Base-by-base conservation (phyloP, 495 filamentous ascomycete species). In the Clavariopsis aquatica region DNA sequence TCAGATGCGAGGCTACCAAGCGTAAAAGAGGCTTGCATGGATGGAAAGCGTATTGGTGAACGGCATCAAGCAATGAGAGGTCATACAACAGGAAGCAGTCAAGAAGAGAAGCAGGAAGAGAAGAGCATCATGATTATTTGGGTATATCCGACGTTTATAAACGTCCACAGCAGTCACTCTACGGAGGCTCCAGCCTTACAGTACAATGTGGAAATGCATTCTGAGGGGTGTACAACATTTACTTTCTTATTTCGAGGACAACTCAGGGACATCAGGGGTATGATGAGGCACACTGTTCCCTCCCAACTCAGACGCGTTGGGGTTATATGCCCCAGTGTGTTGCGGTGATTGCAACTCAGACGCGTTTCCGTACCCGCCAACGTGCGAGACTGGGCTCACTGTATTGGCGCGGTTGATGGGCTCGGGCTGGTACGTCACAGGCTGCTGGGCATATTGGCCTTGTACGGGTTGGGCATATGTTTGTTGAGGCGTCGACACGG, bases 381-480 rank as follows among this genome's bases (percentile, higher is more conserved):
- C 26, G 17, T 24, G n/a, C 0, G 62, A 58, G 2, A 62, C 52
- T 1, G 66, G 66, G 45, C 66, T 69, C 8, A 69, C 57, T 5
- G 61, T 64, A 13, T 36, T 57, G 15, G 56, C 23, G 19, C 66
- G 56, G 15, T 49, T 60, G 12, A 69, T 36, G 3, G 66, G 66
- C 19, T 65, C 61, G 47, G 59, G 56, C 13, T 49, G 46, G 26
- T 63, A 63, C 22, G n/a, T 31, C 15, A 29, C 49, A 15, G 24
- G 64, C 3, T 54, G 65, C n/a, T 58, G 62, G 15, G 23, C 34
- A 28, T 62, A 65, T n/a, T 51, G 27, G 23, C 20, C 34, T 28
- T 66, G 64, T 5, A 38, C 52, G 12, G 52, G 60, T 52, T 67
- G 64, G 19, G 59, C 60, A 27, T 63, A 59, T 20, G 59, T 45